Evolutionary conservation across 176 grass and related monocot genomes (phyloP).

Genomic region (Juncus inflexus): DNA sequence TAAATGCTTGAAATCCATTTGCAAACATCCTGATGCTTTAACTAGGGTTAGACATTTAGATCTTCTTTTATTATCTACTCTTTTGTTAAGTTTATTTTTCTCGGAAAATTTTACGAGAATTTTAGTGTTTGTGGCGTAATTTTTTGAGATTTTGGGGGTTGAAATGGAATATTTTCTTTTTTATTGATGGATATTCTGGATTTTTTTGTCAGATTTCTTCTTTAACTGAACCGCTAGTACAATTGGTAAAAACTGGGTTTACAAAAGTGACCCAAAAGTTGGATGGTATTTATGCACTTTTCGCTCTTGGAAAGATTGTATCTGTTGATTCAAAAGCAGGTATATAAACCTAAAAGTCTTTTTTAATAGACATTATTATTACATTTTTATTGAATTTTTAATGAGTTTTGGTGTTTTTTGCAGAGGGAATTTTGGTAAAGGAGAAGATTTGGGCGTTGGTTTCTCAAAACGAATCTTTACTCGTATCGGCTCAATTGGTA

Average conservation of each 20-base stretch:
- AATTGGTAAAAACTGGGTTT: slow-evolving; percentile 78
- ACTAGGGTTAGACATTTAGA: slow-evolving; percentile 40
- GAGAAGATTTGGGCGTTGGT: slow-evolving; percentile 88
- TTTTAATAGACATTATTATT: not conserved
- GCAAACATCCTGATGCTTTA: slow-evolving; percentile 78
- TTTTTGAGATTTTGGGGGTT: too few species aligned
- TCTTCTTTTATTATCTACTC: slow-evolving; percentile 12
- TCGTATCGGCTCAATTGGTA: slow-evolving; percentile 64
- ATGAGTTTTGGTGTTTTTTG: slow-evolving; percentile 24
- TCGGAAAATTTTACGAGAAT: too few species aligned
- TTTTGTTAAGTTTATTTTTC: not conserved
- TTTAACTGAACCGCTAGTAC: slow-evolving; percentile 73
- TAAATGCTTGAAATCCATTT: slow-evolving; percentile 61
- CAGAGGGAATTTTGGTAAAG: slow-evolving; percentile 71
- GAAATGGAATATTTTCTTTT: not conserved
- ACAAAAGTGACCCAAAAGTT: slow-evolving; percentile 84
- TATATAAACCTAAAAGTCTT: slow-evolving; percentile 33
- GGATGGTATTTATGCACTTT: slow-evolving; percentile 92
- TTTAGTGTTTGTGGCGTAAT: too few species aligned
- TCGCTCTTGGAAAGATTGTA: slow-evolving; percentile 64
- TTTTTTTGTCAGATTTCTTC: slow-evolving; percentile 49
- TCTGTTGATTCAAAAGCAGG: slow-evolving; percentile 94
- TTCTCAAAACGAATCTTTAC: slow-evolving; percentile 78
- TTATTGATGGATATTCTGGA: slow-evolving; percentile 25
- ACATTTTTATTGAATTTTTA: not conserved